Percentiles rank a stretch among this genome's conserved stretches.
phyloP scores from a whole-genome alignment of 2,329 filamentous ascomycete species.

The Fusarium avenaceum region DNA sequence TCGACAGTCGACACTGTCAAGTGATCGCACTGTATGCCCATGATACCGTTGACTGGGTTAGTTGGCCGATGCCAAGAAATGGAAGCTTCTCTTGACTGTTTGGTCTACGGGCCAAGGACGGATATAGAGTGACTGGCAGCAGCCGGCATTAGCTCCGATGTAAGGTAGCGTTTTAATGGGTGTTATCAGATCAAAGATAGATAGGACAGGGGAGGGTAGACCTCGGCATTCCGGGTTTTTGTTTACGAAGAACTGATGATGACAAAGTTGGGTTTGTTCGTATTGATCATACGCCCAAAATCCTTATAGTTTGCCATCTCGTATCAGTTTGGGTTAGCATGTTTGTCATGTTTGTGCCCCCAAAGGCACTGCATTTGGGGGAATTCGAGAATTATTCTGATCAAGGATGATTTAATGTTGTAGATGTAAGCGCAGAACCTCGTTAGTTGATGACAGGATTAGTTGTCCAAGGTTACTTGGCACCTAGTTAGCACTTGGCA shows the following conservation, averaged over 20 bases:
- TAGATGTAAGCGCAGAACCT: conserved; percentile 16
- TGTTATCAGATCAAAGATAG: conserved; percentile 35
- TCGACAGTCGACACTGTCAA: conserved; percentile 30
- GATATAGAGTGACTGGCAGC: conserved; percentile 12
- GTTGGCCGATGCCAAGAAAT: conserved; percentile 14
- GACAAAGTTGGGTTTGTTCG: conserved; percentile 12
- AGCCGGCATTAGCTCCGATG: conserved; percentile 30
- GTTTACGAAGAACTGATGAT: conserved; percentile 2
- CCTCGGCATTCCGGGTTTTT: conserved; percentile 1
- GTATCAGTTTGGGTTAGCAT: not conserved
- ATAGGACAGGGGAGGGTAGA: not conserved
- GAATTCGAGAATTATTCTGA: not conserved
- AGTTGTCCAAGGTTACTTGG: no score
- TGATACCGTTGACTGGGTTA: conserved; percentile 23
- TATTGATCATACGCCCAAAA: conserved; percentile 7
- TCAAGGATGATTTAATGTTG: not conserved
- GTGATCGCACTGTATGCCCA: conserved; percentile 40
- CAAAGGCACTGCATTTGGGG: not conserved
- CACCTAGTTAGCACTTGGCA: no score
- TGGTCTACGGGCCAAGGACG: conserved; percentile 2
- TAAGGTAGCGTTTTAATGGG: conserved; percentile 34
- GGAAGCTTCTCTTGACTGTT: conserved; percentile 9
- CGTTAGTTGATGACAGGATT: conserved; percentile 11
- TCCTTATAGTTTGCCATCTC: not conserved
- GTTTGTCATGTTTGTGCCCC: not conserved